Percentiles rank a stretch among this genome's conserved stretches.
Conservation (phyloP, 148 eudicot genomes). For the Vaccinium myrtillus region DNA sequence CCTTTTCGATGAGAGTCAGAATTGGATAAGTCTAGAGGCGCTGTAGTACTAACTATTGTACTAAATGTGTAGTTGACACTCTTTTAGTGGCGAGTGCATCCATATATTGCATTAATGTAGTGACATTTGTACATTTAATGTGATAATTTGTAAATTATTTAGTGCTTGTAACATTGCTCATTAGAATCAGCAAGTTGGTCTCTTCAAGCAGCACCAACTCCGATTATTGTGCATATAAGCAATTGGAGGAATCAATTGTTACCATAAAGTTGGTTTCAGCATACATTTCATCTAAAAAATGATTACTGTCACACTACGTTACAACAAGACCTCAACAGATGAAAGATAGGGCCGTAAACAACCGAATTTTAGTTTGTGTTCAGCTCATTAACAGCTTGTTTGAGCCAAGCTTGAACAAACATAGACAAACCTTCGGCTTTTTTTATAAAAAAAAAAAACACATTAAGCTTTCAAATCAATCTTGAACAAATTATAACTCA, state of each 20-base stretch:
- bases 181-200: not conserved
- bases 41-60: too few relatives aligned
- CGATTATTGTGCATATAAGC: not conserved
- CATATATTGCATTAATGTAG: too few relatives aligned
- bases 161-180: too few relatives aligned
- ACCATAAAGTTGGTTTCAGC: not conserved
- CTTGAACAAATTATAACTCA: not conserved
- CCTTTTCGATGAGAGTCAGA: not conserved
- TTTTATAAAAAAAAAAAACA: not conserved
- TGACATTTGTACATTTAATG: too few relatives aligned
- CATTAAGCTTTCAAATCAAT: not conserved
- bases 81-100: too few relatives aligned
- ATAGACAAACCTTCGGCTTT: too few relatives aligned
- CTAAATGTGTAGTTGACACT: too few relatives aligned
- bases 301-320: not conserved
- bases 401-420: not conserved
- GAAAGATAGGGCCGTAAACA: not conserved
- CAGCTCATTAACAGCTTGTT: not conserved
- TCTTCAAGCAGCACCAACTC: not conserved
- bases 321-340: constrained; percentile 6
- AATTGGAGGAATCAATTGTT: not conserved
- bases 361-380: not conserved
- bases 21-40: too few relatives aligned
- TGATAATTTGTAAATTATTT: too few relatives aligned
- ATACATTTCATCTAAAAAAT: not conserved